A percentile compares a stretch with the other conserved stretches of the same genome.
These are phyloP conservation scores for Hippophae gyantsensis DNA, from an alignment of 306 rosid genomes.

Conservation along the genomic window DNA sequence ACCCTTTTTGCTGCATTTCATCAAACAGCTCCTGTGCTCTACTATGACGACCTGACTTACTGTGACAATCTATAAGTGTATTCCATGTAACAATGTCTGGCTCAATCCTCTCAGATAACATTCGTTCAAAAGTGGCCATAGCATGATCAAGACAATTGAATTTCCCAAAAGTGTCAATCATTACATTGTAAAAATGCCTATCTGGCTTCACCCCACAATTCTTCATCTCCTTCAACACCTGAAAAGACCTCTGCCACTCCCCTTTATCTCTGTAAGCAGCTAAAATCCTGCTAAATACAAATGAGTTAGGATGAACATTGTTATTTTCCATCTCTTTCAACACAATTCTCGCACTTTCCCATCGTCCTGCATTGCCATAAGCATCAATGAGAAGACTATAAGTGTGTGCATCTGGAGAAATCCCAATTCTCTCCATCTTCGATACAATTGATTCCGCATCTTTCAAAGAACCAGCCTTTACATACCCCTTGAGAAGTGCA, in stretches of 20 bases:
- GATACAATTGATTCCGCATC: conserved; percentile 75
- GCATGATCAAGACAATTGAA: conserved; percentile 79
- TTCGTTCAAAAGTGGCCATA: conserved; percentile 56
- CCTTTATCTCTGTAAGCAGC: conserved; percentile 76
- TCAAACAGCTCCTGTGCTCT: conserved; percentile 66
- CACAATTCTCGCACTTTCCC: conserved; percentile 87
- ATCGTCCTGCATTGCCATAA: conserved; percentile 62
- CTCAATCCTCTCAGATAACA: conserved; percentile 62
- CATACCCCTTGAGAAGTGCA: conserved; percentile 78
- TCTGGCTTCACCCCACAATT: conserved; percentile 66
- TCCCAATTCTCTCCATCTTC: conserved; percentile 70
- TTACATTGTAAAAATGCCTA: conserved; percentile 82
- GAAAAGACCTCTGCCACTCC: conserved; percentile 89
- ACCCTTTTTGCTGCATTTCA: conserved; percentile 78
- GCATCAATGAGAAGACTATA: conserved; percentile 73
- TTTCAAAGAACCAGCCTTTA: conserved; percentile 54
- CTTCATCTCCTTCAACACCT: conserved; percentile 81
- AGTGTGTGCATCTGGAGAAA: conserved; percentile 70
- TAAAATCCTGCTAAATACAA: conserved; percentile 60
- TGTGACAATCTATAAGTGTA: conserved; percentile 68
- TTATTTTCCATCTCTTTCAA: conserved; percentile 78
- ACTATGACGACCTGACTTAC: conserved; percentile 51
- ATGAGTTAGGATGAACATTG: conserved; percentile 63
- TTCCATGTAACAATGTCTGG: conserved; percentile 88
- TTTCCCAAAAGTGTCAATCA: conserved; percentile 91